Evolutionary conservation across 257 asterid species (phyloP).

Genomic region (Rauvolfia tetraphylla): DNA sequence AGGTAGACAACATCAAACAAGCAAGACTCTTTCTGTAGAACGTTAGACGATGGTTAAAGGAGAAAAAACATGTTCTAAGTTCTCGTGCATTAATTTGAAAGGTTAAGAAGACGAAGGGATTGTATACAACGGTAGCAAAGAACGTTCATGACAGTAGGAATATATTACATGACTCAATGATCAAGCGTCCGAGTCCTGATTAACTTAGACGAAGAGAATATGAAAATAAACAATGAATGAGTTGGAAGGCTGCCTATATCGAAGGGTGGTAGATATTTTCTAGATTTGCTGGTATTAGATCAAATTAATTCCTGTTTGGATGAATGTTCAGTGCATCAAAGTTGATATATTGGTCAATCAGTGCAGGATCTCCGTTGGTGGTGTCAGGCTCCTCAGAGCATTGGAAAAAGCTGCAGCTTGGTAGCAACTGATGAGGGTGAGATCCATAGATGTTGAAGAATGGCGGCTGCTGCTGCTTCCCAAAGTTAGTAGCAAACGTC

Average conservation of each 20-base stretch:
- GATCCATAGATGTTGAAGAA: neutral
- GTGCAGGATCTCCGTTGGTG: neutral
- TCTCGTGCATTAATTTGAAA: neutral
- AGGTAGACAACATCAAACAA: neutral
- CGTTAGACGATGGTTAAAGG: neutral
- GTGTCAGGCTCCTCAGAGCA: neutral
- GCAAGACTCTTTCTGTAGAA: neutral
- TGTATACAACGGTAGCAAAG: too few relatives aligned
- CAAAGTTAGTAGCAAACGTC: neutral
- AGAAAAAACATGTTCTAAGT: neutral
- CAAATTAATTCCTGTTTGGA: neutral
- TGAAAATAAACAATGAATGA: too few relatives aligned
- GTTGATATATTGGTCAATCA: constrained; percentile 18
- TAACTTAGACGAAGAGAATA: too few relatives aligned
- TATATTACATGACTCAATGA: too few relatives aligned
- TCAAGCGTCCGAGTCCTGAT: too few relatives aligned
- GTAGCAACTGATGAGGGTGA: neutral
- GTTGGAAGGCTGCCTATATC: too few relatives aligned
- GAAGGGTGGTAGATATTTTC: too few relatives aligned
- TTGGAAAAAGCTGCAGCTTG: neutral
- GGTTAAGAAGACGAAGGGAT: neutral
- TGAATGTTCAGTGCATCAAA: constrained; percentile 1
- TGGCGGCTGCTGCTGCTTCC: neutral
- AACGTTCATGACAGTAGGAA: too few relatives aligned
- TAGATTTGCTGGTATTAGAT: too few relatives aligned